These are phyloP conservation scores for Coccomyxa subellipsoidea DNA, from an alignment of 163 green algal genomes.

Conservation along the genomic window DNA sequence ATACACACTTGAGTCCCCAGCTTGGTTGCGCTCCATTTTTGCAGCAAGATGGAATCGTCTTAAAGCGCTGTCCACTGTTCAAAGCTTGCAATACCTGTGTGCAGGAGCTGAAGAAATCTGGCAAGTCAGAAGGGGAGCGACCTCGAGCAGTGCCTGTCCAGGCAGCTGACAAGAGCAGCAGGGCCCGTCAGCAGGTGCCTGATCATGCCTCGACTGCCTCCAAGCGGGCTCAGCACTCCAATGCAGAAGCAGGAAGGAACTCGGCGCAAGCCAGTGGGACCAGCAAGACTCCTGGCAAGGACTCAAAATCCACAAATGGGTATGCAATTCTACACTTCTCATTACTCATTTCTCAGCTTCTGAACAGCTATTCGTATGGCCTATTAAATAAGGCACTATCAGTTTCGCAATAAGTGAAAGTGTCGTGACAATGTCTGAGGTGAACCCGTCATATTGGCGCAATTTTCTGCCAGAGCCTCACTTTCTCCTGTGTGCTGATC, in stretches of 20 bases:
- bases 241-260: background rate
- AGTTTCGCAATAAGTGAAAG: background rate
- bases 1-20: no score
- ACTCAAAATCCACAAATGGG: no score
- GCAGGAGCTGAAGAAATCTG: background rate
- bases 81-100: background rate
- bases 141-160: background rate
- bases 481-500: background rate
- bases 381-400: no score
- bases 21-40: no score
- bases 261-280: no score
- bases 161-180: background rate
- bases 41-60: background rate
- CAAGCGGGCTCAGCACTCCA: background rate
- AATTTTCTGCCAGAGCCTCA: background rate
- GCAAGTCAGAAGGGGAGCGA: background rate
- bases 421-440: background rate
- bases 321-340: no score
- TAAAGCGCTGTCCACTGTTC: background rate
- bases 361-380: no score
- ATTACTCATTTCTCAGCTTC: no score
- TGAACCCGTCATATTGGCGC: background rate
- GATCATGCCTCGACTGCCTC: background rate
- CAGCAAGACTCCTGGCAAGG: no score
- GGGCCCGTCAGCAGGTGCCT: background rate